Base-by-base conservation (phyloP, 306 rosid species). In the Medicago lupulina region DNA sequence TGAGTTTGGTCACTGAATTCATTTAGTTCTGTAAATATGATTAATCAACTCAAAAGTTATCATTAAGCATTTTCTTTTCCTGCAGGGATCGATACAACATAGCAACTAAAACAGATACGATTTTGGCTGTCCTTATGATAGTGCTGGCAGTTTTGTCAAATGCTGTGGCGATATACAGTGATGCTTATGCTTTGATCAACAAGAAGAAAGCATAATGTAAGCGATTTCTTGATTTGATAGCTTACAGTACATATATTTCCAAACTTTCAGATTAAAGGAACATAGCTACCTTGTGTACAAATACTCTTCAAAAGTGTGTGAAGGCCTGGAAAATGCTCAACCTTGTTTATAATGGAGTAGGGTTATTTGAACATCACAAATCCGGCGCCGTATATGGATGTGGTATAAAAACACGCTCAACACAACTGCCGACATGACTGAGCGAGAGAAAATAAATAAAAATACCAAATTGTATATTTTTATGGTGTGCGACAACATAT, bases 101-200 rank as follows among this genome's bases (percentile, higher is more conserved):
- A 9, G 98, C 97, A 41, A 93, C 97, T 2, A 85, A 73, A 85
- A 78, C 80, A 80, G 95, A 93, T 82, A 93, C 81, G 83, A 83
- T 87, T 70, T 69, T 90, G 43, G 78, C 93, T 3, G 10, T 85
- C 47, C 18, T 87, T 50, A 93, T 93, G 98, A 87, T 93, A 73
- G 83, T 79, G 25, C 85, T 93, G 8, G 95, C 97, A 41, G 91
- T 89, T 66, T 85, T 93, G 71, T 88, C 97, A 40, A 93, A 83
- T 58, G 71, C 51, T 53, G 84, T 93, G 85, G 98, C 98, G 65
- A 90, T 93, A 77, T 93, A 86, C 53, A 89, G 98, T 54, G 90
- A 93, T 78, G 89, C 93, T 76, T 82, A 75, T 85, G 81, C 89
- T 59, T 67, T 90, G 85, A 77, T 88, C 71, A 89, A 88, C 79